Evolutionary conservation across 2,329 filamentous ascomycete genomes (phyloP), one percentile per base, ranked within the genome.

Genomic region (Tolypocladium endophyticum): DNA sequence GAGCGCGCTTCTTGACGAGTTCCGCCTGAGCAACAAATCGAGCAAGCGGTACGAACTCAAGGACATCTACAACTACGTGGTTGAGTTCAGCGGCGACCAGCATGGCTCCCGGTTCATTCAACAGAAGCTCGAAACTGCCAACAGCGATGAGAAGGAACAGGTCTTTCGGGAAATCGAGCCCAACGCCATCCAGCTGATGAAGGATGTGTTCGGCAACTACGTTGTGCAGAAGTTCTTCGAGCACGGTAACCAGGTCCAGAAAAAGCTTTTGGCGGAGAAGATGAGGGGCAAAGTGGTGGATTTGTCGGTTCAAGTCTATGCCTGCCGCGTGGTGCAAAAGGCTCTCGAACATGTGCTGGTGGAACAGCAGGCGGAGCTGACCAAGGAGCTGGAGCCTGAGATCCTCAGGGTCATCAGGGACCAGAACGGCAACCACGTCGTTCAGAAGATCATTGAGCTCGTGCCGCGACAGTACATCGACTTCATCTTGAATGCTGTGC

Each of bases 201-300:
- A 88, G 54, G 94, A 97, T 71, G 88, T 97, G 0, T 99, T 97
- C 70, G 94, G 94, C 58, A 99, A 99, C 73, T 99, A 97, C 70
- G 94, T 99, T 41, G 92, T 97, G 45, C 94, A 99, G 70, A 97
- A 97, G 72, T 87, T 97, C 70, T 97, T 97, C 63, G 93, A 97
- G 71, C 91, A 97, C 71, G 93, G 94, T 45, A 95, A 91, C 66
- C 92, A 96, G 73, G 83, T 87, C 0, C 94, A 99, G 76, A 99
- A 99, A 78, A 92, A 88, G 73, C 81, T 89, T 2, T 75, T 99
- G 50, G 92, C 91, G 0, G 85, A 86, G 63, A 86, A 89, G 72
- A 97, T 97, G 92, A 90, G 88, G 71, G 89, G 89, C 8, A 89
- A 92, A 69, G 86, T 97, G 16, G 77, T 89, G 54, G 83, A 86